Base-by-base conservation (phyloP, 2,329 filamentous ascomycete species). In the Ramichloridium luteum region DNA sequence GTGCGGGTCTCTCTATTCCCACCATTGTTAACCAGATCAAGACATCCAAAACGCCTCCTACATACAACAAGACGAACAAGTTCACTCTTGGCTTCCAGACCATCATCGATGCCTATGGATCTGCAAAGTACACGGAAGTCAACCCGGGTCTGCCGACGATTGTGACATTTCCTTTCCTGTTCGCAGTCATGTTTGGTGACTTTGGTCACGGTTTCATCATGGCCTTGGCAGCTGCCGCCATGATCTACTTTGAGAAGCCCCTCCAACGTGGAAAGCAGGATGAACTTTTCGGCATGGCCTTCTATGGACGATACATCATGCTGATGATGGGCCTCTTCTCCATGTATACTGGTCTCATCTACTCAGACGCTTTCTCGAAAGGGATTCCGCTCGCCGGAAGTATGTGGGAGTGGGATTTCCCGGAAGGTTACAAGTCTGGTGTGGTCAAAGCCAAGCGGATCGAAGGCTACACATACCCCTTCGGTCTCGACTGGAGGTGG, bases 131-230 rank as follows among this genome's bases (percentile, higher is more conserved):
- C 61, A 81, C 81, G 46, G 90, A 98, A 62, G 81, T 94, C 57
- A 98, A 98, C 61, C 90, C 90, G 35, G 88, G 85, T 40, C 70
- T 98, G 13, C 88, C 88, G 22, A 90, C 93, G 31, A 85, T 96
- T 45, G 78, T 98, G 42, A 98, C 90, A 4, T 98, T 98, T 61
- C 90, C 92, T n/a, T 98, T 98, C 68, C 68, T 98, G 40, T 98
- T 98, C 55, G 90, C 90, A 30, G 90, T 98, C 72, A 98, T 98
- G 90, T 98, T 98, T 55, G 92, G 90, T 67, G 90, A 98, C 60
- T 78, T 93, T 37, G 92, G 90, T 31, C 90, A 98, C 53, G 90
- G 88, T 44, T 59, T 78, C 44, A 80, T 98, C 57, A 93, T 98
- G 80, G 69, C 88, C 26, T 55, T 74, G 34, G 81, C 84, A 35